These are phyloP conservation scores for Phytophthora kernoviae DNA, from an alignment of 352 stramenopile species.

Conservation along the genomic window DNA sequence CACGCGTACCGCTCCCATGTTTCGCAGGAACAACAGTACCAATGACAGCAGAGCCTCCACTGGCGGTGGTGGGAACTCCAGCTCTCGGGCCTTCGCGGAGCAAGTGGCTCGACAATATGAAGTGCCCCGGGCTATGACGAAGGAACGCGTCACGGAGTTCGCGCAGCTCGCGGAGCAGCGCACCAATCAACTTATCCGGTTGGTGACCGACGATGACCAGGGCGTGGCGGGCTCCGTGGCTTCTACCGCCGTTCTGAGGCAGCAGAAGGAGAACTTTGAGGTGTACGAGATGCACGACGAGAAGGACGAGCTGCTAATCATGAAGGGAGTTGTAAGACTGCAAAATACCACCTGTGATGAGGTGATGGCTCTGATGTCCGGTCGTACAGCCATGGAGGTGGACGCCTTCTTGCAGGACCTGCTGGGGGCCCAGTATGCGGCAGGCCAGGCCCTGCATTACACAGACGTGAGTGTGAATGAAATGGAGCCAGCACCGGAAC, in stretches of 20 bases:
- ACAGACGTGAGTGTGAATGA: conserved; percentile 37
- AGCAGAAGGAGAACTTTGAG: conserved; percentile 82
- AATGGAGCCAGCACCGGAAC: conserved; percentile 28
- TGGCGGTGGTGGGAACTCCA: conserved; percentile 6
- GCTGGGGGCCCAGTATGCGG: conserved; percentile 58
- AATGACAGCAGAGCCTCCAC: conserved; percentile 20
- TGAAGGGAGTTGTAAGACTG: conserved; percentile 72
- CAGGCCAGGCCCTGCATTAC: conserved; percentile 58
- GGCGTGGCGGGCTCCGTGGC: conserved; percentile 33
- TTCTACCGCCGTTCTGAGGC: conserved; percentile 48
- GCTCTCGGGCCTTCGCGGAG: conserved; percentile 43
- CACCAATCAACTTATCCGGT: conserved; percentile 65
- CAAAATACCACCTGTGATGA: conserved; percentile 76
- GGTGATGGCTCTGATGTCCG: conserved; percentile 65
- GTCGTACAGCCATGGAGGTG: conserved; percentile 48
- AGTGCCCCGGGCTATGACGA: conserved; percentile 47
- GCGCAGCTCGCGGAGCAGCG: conserved; percentile 54
- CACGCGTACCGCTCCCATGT: conserved; percentile 22
- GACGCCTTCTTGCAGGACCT: conserved; percentile 60
- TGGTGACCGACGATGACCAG: conserved; percentile 68
- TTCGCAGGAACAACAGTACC: conserved; percentile 40
- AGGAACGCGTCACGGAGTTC: conserved; percentile 44
- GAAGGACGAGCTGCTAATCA: conserved; percentile 54
- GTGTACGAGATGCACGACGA: conserved; percentile 74
- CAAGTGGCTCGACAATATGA: conserved; percentile 74